Conservation (phyloP, 208 protist genomes). For the Trypanosoma lewisi region DNA sequence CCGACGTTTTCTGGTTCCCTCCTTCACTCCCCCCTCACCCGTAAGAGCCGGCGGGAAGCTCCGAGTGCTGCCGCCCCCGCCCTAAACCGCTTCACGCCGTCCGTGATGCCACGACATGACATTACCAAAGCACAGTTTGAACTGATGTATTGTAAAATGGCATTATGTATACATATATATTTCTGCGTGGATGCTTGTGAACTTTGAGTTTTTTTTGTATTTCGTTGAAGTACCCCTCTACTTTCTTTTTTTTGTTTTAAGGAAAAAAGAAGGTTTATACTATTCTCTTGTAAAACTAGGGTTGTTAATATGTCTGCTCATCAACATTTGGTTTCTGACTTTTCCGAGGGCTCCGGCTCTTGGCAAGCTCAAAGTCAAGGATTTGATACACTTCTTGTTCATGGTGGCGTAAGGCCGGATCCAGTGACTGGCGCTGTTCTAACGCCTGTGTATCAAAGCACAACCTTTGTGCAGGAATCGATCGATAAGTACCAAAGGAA, state of each 20-base stretch:
- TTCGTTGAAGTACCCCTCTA: slow-evolving; percentile 10
- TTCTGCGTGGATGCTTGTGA: not conserved
- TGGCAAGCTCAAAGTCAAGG: slow-evolving; percentile 67
- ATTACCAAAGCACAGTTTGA: slow-evolving; percentile 26
- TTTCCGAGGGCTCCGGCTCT: slow-evolving; percentile 57
- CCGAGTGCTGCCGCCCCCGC: not conserved
- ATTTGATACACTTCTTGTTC: slow-evolving; percentile 83
- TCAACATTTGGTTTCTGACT: slow-evolving; percentile 79
- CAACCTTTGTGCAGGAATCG: slow-evolving; percentile 90
- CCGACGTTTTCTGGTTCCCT: not conserved
- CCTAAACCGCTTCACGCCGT: not conserved
- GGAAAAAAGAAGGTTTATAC: not conserved
- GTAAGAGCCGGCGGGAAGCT: not conserved
- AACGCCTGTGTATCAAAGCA: slow-evolving; percentile 85
- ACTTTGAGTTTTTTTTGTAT: not conserved
- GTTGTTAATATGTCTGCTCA: slow-evolving; percentile 47
- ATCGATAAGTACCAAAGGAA: slow-evolving; percentile 78
- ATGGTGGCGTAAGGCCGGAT: slow-evolving; percentile 81
- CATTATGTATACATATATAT: not conserved
- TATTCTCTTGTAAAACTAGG: too few species aligned
- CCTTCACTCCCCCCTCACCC: not conserved
- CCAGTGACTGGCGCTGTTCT: slow-evolving; percentile 86
- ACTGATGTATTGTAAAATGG: slow-evolving; percentile 10
- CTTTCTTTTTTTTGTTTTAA: slow-evolving; percentile 19
- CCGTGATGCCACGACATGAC: slow-evolving; percentile 13